These are phyloP conservation scores for Grifola frondosa DNA, from an alignment of 1,284 basidiomycete genomes.

Conservation along the genomic window DNA sequence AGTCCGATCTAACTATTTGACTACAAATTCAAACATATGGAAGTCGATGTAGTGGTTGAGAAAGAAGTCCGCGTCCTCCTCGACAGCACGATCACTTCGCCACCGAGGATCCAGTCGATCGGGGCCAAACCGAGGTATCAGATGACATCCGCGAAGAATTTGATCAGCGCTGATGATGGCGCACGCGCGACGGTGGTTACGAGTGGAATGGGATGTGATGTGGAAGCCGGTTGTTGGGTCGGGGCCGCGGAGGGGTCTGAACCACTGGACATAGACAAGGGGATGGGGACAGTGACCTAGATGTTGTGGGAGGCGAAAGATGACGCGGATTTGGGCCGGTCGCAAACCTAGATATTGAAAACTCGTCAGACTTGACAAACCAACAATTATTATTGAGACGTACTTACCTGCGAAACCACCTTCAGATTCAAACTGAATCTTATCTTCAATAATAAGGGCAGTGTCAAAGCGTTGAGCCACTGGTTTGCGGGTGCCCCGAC, in stretches of 20 bases:
- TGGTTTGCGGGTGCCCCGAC: background rate
- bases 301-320: slow-evolving; percentile 1
- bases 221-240: background rate
- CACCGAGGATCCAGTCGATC: background rate
- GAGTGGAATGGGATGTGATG: slow-evolving; percentile 2
- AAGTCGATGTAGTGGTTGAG: slow-evolving; percentile 5
- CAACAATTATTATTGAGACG: no score
- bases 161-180: background rate
- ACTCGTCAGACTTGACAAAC: no score
- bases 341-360: background rate
- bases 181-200: background rate
- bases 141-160: slow-evolving; percentile 4
- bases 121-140: background rate
- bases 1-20: no score
- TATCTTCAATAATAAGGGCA: slow-evolving; percentile 1
- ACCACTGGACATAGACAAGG: slow-evolving; percentile 4
- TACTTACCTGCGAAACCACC: slow-evolving; percentile 1
- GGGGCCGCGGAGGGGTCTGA: background rate
- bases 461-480: slow-evolving; percentile 3
- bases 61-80: background rate
- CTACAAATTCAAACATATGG: slow-evolving; percentile 2
- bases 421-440: background rate
- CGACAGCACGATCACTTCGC: background rate
- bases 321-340: background rate
- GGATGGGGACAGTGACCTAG: background rate